Evolutionary conservation across 306 rosid species (phyloP).

Genomic region (Cucurbita maxima): DNA sequence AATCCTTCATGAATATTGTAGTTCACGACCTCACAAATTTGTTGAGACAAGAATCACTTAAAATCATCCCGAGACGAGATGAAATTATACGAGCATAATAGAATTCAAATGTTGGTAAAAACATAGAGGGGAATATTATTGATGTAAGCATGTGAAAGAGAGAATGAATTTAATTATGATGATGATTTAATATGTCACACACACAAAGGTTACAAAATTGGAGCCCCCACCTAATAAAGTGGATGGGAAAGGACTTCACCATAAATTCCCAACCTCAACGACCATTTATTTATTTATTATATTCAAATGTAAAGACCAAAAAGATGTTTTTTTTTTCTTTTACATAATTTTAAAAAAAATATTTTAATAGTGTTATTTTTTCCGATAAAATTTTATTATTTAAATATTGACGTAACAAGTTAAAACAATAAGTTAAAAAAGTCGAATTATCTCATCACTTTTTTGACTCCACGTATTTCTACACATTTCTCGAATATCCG

Average conservation of each 20-base stretch:
- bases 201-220: background rate
- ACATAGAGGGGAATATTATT: background rate
- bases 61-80: too few species aligned
- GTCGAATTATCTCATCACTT: too few species aligned
- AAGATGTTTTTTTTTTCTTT: background rate
- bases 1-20: too few species aligned
- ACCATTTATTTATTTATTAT: background rate
- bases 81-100: background rate
- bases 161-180: background rate
- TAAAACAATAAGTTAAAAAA: too few species aligned
- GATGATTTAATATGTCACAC: background rate
- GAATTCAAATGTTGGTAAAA: background rate
- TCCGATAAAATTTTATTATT: too few species aligned
- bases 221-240: conserved; percentile 5
- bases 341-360: too few species aligned
- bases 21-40: too few species aligned
- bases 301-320: background rate
- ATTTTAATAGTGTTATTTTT: too few species aligned
- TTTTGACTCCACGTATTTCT: too few species aligned
- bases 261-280: background rate
- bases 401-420: too few species aligned
- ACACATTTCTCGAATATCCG: too few species aligned
- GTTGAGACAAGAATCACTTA: too few species aligned
- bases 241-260: background rate
- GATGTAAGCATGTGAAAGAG: background rate